Percentiles rank a stretch among this genome's conserved stretches.
These are phyloP conservation scores for Crassisporium funariophilum DNA, from an alignment of 768 basidiomycete genomes.

Conservation along the genomic window DNA sequence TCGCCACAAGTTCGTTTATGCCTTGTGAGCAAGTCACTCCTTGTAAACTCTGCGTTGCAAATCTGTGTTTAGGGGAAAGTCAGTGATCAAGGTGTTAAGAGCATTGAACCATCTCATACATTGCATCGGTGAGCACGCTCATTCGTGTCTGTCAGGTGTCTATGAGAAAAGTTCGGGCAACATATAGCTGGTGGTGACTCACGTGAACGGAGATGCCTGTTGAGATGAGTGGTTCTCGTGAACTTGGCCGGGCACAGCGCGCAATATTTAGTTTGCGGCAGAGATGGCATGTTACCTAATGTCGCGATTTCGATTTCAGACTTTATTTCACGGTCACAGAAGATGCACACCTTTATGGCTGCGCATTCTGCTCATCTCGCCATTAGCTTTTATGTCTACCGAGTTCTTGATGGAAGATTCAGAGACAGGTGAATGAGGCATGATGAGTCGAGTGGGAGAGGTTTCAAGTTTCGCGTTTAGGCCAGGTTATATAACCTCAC, in stretches of 20 bases:
- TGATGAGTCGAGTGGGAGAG: constrained; percentile 27
- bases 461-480: constrained; percentile 22
- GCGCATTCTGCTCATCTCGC: constrained; percentile 44
- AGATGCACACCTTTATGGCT: constrained; percentile 39
- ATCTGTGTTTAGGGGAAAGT: constrained; percentile 39
- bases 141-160: constrained; percentile 54
- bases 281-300: constrained; percentile 65
- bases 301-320: constrained; percentile 44
- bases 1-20: constrained; percentile 75
- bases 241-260: constrained; percentile 72
- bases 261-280: constrained; percentile 75
- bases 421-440: constrained; percentile 28
- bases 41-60: constrained; percentile 70
- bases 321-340: background rate
- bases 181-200: constrained; percentile 26
- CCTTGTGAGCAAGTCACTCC: constrained; percentile 71
- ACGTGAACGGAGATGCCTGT: constrained; percentile 75
- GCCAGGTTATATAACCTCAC: constrained; percentile 37
- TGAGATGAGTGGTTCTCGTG: constrained; percentile 72
- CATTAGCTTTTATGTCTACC: constrained; percentile 43
- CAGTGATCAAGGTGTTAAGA: background rate
- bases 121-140: constrained; percentile 67
- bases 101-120: constrained; percentile 36
- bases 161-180: background rate
- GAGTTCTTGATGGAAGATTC: constrained; percentile 29